Evolutionary conservation across 2,329 filamentous ascomycete species (phyloP).

Genomic region (Stachybotrys chartarum): DNA sequence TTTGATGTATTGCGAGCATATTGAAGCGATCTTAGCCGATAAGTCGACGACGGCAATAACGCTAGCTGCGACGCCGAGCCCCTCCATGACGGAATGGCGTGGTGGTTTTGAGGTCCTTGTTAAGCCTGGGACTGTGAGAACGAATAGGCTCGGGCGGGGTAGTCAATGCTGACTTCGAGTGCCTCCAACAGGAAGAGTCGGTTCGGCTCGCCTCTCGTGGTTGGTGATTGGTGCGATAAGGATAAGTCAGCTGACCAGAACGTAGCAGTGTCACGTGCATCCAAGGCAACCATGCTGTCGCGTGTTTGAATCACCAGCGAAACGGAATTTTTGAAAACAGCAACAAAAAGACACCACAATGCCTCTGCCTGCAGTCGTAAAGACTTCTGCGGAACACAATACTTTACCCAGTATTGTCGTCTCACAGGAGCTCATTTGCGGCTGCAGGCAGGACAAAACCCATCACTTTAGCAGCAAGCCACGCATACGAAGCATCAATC

Average conservation of each 20-base stretch:
- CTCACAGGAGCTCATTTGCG: background rate
- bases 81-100: background rate
- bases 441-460: constrained; percentile 1
- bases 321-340: constrained; percentile 1
- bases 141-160: background rate
- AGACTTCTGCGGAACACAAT: background rate
- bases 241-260: background rate
- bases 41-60: constrained; percentile 1
- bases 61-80: background rate
- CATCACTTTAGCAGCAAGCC: background rate
- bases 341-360: background rate
- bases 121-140: background rate
- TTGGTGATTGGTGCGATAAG: background rate
- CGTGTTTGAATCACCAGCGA: background rate
- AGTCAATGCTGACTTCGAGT: background rate
- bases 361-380: background rate
- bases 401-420: background rate
- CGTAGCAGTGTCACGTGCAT: background rate
- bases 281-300: background rate
- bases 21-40: background rate
- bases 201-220: background rate
- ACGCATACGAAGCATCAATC: constrained; percentile 1
- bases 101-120: background rate
- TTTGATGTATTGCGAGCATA: background rate
- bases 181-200: background rate